Evolutionary conservation across 1,284 basidiomycete genomes (phyloP).

Genomic region (Paramarasmius palmivorus): DNA sequence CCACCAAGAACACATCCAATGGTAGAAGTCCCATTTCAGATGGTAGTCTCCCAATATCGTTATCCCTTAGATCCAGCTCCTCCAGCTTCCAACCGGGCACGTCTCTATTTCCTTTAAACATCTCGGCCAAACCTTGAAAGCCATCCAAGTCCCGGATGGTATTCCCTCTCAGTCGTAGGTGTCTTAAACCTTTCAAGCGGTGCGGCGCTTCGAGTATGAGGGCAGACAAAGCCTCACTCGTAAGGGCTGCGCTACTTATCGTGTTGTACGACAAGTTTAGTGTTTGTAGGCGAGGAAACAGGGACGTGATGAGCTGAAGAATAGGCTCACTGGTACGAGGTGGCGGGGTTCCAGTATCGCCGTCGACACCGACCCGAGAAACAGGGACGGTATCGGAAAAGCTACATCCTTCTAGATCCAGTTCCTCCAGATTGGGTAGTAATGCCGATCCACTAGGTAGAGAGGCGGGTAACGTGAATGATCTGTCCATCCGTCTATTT

Average conservation of each 20-base stretch:
- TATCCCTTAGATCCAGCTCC: constrained; percentile 78
- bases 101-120: constrained; percentile 63
- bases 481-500: constrained; percentile 64
- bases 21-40: constrained; percentile 71
- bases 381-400: constrained; percentile 57
- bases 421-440: constrained; percentile 68
- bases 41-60: constrained; percentile 68
- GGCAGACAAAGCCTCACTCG: constrained; percentile 41
- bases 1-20: constrained; percentile 76
- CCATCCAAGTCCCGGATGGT: constrained; percentile 59
- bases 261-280: constrained; percentile 76
- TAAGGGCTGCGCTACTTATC: constrained; percentile 54
- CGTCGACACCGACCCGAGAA: constrained; percentile 24
- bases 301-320: constrained; percentile 53
- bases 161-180: constrained; percentile 69
- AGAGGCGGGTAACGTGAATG: constrained; percentile 53
- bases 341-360: constrained; percentile 25
- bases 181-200: constrained; percentile 53
- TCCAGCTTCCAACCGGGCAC: constrained; percentile 72
- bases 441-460: constrained; percentile 35
- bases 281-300: constrained; percentile 68
- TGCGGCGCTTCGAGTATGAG: constrained; percentile 49
- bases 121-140: constrained; percentile 55
- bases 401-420: constrained; percentile 70
- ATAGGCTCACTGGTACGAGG: constrained; percentile 50